These are phyloP conservation scores for Boletus reticulatus DNA, from an alignment of 768 basidiomycete genomes.

Conservation along the genomic window DNA sequence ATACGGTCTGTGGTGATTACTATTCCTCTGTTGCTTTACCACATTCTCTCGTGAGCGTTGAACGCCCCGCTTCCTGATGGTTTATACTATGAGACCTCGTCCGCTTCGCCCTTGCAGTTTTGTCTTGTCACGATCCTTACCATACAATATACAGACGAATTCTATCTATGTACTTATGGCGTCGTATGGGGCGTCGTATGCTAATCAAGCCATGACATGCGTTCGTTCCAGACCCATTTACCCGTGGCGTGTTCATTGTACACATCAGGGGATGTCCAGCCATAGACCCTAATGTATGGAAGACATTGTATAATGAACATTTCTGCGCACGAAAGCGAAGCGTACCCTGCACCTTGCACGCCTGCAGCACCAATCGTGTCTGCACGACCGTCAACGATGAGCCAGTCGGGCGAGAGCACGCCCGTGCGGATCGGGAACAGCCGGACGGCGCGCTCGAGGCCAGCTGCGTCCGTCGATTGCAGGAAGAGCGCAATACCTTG, in stretches of 20 bases:
- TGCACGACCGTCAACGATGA: slow-evolving; percentile 53
- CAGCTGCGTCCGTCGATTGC: slow-evolving; percentile 50
- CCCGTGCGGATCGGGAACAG: slow-evolving; percentile 88
- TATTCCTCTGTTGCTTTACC: slow-evolving; percentile 12
- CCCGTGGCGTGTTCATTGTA: slow-evolving; percentile 24
- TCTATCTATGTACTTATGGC: slow-evolving; percentile 22
- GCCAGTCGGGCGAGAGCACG: slow-evolving; percentile 73
- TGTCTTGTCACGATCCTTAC: slow-evolving; percentile 30
- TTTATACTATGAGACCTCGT: slow-evolving; percentile 16
- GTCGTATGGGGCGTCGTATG: slow-evolving; percentile 24
- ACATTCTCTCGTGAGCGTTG: slow-evolving; percentile 9
- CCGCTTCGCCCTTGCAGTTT: slow-evolving; percentile 10
- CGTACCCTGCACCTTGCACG: slow-evolving; percentile 74
- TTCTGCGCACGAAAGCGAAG: background rate
- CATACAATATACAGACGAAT: slow-evolving; percentile 28
- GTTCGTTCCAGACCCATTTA: slow-evolving; percentile 45
- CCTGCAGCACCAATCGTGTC: slow-evolving; percentile 70
- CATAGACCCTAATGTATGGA: slow-evolving; percentile 15
- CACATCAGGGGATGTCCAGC: slow-evolving; percentile 8
- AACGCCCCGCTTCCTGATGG: slow-evolving; percentile 11
- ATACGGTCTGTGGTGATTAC: slow-evolving; percentile 12
- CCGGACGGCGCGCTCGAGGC: slow-evolving; percentile 65
- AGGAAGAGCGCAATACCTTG: slow-evolving; percentile 51
- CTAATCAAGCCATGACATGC: slow-evolving; percentile 50
- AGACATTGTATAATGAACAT: background rate